phyloP scores from a whole-genome alignment of 768 basidiomycete species.

The Neoboletus magnificus region DNA sequence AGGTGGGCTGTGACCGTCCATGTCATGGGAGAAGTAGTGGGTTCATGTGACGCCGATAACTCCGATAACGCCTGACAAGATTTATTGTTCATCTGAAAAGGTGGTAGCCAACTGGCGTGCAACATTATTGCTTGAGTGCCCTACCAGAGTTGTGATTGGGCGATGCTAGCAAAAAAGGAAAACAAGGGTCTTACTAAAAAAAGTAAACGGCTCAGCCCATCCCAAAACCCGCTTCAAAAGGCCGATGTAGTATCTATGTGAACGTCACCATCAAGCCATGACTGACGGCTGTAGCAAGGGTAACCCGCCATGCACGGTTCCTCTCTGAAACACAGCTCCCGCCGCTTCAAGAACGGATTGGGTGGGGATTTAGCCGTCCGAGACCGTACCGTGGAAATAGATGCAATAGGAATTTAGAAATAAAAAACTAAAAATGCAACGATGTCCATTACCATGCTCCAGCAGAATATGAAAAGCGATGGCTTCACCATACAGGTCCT shows the following conservation, averaged over 20 bases:
- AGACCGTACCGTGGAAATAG: background rate
- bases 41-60: background rate
- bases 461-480: background rate
- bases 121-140: no score
- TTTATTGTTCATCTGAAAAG: no score
- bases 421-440: constrained; percentile 19
- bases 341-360: background rate
- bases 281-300: background rate
- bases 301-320: background rate
- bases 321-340: background rate
- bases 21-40: background rate
- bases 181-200: no score
- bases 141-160: no score
- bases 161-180: no score
- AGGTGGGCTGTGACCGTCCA: no score
- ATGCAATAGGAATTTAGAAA: constrained; percentile 23
- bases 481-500: constrained; percentile 8
- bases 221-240: no score
- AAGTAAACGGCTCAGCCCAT: no score
- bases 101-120: no score
- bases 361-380: background rate
- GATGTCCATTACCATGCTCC: constrained; percentile 15
- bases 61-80: background rate
- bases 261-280: background rate
- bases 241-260: background rate